Conservation (phyloP, 2,329 filamentous ascomycete genomes). For the Scleromitrula shiraiana region DNA sequence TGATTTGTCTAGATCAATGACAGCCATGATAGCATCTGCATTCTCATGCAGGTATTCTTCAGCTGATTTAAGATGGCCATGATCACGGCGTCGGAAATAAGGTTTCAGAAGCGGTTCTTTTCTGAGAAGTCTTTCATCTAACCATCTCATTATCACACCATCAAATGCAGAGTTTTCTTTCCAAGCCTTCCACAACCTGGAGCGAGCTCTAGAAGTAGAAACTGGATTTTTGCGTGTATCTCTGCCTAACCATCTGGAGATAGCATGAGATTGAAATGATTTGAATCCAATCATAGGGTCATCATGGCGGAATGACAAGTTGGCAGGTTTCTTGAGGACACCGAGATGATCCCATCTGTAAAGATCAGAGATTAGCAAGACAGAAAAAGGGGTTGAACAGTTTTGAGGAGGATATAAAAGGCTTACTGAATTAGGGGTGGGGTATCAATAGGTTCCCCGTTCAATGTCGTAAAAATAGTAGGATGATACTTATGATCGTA, state of each 20-base stretch:
- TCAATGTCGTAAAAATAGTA: conserved; percentile 38
- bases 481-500: conserved; percentile 41
- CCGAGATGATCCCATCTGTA: conserved; percentile 29
- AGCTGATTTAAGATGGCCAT: conserved; percentile 31
- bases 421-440: conserved; percentile 44
- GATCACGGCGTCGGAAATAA: conserved; percentile 34
- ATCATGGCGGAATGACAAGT: conserved; percentile 40
- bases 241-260: conserved; percentile 29
- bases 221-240: conserved; percentile 31
- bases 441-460: conserved; percentile 41
- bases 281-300: conserved; percentile 44
- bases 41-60: conserved; percentile 34
- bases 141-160: conserved; percentile 38
- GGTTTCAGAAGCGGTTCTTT: conserved; percentile 32
- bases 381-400: no score
- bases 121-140: conserved; percentile 37
- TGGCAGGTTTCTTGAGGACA: conserved; percentile 34
- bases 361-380: neutral
- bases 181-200: conserved; percentile 40
- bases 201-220: conserved; percentile 36
- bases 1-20: conserved; percentile 25
- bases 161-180: conserved; percentile 37
- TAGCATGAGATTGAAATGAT: conserved; percentile 17
- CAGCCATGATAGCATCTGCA: conserved; percentile 26
- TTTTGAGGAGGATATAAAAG: no score